phyloP scores from a whole-genome alignment of 805 yeast genomes.

The Blastobotrys mokoenaii region DNA sequence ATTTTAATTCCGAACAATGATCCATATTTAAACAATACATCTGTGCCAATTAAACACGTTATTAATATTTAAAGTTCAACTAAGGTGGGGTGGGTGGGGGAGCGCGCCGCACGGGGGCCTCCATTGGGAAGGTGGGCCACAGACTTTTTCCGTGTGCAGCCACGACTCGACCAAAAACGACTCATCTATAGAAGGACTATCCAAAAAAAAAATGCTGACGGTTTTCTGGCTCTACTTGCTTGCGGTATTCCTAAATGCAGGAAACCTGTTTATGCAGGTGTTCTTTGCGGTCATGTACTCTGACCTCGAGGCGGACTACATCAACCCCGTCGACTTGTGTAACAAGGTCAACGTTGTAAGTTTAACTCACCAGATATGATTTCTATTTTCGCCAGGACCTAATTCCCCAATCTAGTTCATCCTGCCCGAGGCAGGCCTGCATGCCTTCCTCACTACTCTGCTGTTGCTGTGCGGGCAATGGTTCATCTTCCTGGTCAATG shows the following conservation, averaged over 20 bases:
- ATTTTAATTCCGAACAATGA: no score
- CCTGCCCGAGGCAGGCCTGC: conserved; percentile 82
- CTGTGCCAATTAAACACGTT: no score
- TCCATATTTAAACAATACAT: no score
- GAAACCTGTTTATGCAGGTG: conserved; percentile 80
- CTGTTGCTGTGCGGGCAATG: conserved; percentile 86
- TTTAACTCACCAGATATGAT: not conserved
- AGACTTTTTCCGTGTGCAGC: no score
- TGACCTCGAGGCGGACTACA: conserved; percentile 77
- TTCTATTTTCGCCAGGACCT: not conserved
- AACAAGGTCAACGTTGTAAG: conserved; percentile 64
- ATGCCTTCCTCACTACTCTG: conserved; percentile 51
- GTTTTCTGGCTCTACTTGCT: conserved; percentile 19
- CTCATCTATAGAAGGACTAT: no score
- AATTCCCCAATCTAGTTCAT: conserved; percentile 40
- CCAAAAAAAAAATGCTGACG: conserved; percentile 7
- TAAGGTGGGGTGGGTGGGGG: no score
- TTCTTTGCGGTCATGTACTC: conserved; percentile 90
- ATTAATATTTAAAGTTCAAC: no score
- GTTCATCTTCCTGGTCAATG: conserved; percentile 77
- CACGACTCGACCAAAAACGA: no score
- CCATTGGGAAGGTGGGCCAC: no score
- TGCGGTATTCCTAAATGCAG: conserved; percentile 74
- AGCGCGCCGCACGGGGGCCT: no score
- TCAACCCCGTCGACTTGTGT: conserved; percentile 94